These are phyloP conservation scores for Chrysoporthe deuterocubensis DNA, from an alignment of 2,329 filamentous ascomycete species.

Conservation along the genomic window DNA sequence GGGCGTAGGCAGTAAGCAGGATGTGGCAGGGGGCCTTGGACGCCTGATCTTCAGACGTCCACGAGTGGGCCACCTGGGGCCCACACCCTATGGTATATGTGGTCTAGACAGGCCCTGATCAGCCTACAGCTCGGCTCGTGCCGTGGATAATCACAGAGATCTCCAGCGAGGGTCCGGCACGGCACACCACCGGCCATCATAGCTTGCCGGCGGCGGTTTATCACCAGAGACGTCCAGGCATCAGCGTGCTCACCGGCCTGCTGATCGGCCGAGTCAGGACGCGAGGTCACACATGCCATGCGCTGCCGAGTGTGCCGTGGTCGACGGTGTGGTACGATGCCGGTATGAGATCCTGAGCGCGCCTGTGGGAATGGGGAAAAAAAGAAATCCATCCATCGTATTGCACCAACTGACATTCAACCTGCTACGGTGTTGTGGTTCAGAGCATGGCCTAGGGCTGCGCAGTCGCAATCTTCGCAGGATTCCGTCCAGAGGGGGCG, in stretches of 20 bases:
- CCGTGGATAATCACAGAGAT: not conserved
- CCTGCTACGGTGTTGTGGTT: no score
- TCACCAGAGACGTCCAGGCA: not conserved
- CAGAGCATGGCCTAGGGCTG: not conserved
- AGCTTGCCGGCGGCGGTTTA: not conserved
- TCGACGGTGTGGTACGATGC: not conserved
- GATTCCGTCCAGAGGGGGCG: not conserved
- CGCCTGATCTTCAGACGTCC: conserved; percentile 3
- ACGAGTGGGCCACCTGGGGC: not conserved
- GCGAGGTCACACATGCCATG: not conserved
- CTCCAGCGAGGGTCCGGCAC: not conserved
- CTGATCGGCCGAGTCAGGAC: conserved; percentile 2
- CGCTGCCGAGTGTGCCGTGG: not conserved
- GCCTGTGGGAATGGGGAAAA: not conserved
- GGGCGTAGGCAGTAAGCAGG: not conserved
- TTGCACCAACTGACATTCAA: not conserved
- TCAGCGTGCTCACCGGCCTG: not conserved
- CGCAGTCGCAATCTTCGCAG: not conserved
- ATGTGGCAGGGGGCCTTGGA: not conserved
- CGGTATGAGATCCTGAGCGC: not conserved
- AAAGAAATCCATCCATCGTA: not conserved
- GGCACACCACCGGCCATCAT: conserved; percentile 1
- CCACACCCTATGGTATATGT: no score
- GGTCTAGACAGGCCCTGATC: conserved; percentile 1
- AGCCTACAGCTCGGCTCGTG: not conserved